A percentile compares a stretch with the other conserved stretches of the same genome.
These are phyloP conservation scores for Mayamaea pseudoterrestris DNA, from an alignment of 108 stramenopile genomes.

Conservation along the genomic window DNA sequence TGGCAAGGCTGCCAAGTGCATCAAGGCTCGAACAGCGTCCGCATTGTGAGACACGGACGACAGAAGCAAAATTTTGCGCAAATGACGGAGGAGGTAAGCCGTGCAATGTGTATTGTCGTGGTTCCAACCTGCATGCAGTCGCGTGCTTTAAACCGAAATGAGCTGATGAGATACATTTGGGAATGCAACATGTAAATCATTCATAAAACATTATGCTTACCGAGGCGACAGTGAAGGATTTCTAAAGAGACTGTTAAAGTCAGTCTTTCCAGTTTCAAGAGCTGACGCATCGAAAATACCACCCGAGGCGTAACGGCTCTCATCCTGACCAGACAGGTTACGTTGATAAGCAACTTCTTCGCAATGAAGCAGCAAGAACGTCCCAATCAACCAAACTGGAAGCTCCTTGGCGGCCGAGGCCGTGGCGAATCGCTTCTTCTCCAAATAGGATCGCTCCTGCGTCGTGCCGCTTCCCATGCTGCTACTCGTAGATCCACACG, in stretches of 20 bases:
- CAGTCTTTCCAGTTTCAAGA: slow-evolving; percentile 43
- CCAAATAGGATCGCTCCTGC: slow-evolving; percentile 15
- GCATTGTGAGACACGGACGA: slow-evolving; percentile 61
- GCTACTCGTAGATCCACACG: slow-evolving; percentile 53
- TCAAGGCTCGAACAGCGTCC: slow-evolving; percentile 60
- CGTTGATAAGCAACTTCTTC: slow-evolving; percentile 61
- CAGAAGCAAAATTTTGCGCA: slow-evolving; percentile 60
- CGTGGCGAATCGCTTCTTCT: slow-evolving; percentile 29
- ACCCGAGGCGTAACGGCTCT: slow-evolving; percentile 20
- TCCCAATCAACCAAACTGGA: slow-evolving; percentile 76
- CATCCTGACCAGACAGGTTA: slow-evolving; percentile 60
- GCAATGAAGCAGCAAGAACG: slow-evolving; percentile 72
- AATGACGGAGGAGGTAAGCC: slow-evolving; percentile 57
- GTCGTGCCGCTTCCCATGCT: slow-evolving; percentile 68
- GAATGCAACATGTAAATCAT: background rate
- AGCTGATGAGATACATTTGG: background rate
- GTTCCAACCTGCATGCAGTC: slow-evolving; percentile 59
- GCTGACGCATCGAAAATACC: slow-evolving; percentile 25
- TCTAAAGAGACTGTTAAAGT: slow-evolving; percentile 45
- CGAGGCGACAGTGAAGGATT: slow-evolving; percentile 38
- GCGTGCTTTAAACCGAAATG: slow-evolving; percentile 25
- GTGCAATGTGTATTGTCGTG: slow-evolving; percentile 70
- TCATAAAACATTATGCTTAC: too few species aligned
- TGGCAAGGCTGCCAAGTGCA: slow-evolving; percentile 46
- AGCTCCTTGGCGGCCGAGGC: slow-evolving; percentile 70